Percentiles rank a stretch among this genome's conserved stretches.
Evolutionary conservation across 768 basidiomycete genomes (phyloP).

Genomic region (Lactarius pseudohatsudake): DNA sequence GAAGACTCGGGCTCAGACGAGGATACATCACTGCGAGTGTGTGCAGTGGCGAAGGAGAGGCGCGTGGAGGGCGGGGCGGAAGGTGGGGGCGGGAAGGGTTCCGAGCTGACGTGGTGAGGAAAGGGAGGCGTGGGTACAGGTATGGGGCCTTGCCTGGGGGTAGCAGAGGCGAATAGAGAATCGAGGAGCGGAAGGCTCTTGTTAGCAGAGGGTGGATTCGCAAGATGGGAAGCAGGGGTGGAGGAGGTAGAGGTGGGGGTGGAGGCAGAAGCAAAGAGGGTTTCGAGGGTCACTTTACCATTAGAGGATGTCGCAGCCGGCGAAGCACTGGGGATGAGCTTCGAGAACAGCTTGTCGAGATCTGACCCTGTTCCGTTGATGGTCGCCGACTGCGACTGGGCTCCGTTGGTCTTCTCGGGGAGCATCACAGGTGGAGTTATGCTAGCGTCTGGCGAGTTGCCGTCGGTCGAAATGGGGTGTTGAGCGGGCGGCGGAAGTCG

Average conservation of each 20-base stretch:
- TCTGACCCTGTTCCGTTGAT: slow-evolving; percentile 36
- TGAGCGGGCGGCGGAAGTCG: slow-evolving; percentile 55
- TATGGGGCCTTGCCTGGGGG: slow-evolving; percentile 29
- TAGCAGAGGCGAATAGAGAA: slow-evolving; percentile 73
- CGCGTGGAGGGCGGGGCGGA: slow-evolving; percentile 28
- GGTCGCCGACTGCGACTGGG: slow-evolving; percentile 5
- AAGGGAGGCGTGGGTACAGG: slow-evolving; percentile 25
- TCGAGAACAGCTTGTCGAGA: slow-evolving; percentile 47
- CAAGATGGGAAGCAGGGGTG: slow-evolving; percentile 24
- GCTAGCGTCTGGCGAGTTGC: slow-evolving; percentile 9
- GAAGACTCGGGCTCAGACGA: slow-evolving; percentile 22
- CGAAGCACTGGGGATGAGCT: slow-evolving; percentile 37
- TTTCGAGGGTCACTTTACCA: slow-evolving; percentile 44
- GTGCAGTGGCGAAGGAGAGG: slow-evolving; percentile 30
- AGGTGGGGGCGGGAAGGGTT: slow-evolving; percentile 28
- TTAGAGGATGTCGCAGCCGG: slow-evolving; percentile 30
- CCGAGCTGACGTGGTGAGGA: slow-evolving; percentile 23
- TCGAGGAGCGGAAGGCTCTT: slow-evolving; percentile 61
- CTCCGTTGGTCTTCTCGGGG: slow-evolving; percentile 6
- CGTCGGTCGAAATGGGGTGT: slow-evolving; percentile 39
- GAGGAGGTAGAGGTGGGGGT: slow-evolving; percentile 25
- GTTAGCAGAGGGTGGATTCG: slow-evolving; percentile 31
- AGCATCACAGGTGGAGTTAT: neutral
- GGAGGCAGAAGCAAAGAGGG: slow-evolving; percentile 43
- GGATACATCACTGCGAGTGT: slow-evolving; percentile 23